Conservation (phyloP, 2,329 filamentous ascomycete species). For the Microsporum audouinii region DNA sequence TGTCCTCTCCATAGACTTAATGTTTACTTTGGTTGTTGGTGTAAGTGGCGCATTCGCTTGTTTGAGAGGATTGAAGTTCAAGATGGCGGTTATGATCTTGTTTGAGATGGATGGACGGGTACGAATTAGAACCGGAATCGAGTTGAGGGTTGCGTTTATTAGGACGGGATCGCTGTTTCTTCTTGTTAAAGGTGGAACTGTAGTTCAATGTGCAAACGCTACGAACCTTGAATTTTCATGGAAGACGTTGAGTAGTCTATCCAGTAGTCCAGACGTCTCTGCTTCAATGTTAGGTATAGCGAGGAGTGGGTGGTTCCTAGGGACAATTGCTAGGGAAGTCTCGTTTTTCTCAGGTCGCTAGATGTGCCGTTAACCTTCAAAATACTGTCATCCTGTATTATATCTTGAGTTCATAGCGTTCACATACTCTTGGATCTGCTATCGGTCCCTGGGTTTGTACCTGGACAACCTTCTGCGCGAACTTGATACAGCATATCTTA, state of each 20-base stretch:
- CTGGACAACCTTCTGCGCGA: slow-evolving; percentile 83
- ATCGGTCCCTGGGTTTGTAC: slow-evolving; percentile 79
- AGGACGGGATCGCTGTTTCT: slow-evolving; percentile 64
- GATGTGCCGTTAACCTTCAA: slow-evolving; percentile 18
- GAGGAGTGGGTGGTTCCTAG: slow-evolving; percentile 69
- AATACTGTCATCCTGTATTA: background rate
- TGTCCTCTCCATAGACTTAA: slow-evolving; percentile 92
- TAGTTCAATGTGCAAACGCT: background rate
- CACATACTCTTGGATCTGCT: slow-evolving; percentile 66
- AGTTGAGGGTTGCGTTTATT: slow-evolving; percentile 85
- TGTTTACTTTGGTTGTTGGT: slow-evolving; percentile 64
- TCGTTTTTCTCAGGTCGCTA: slow-evolving; percentile 67
- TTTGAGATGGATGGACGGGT: slow-evolving; percentile 68
- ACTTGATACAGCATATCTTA: slow-evolving; percentile 92
- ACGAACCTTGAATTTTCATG: slow-evolving; percentile 76
- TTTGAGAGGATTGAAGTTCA: slow-evolving; percentile 86
- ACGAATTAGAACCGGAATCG: slow-evolving; percentile 69
- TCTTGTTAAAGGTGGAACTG: background rate
- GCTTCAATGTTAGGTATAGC: slow-evolving; percentile 75
- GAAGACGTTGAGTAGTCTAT: slow-evolving; percentile 72
- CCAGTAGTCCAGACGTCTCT: slow-evolving; percentile 79
- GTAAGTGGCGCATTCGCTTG: slow-evolving; percentile 67
- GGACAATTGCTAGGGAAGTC: slow-evolving; percentile 75
- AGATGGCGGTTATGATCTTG: slow-evolving; percentile 72
- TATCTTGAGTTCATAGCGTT: background rate